These are phyloP conservation scores for Staphylotrichum tortipilum DNA, from an alignment of 495 filamentous ascomycete species.

Conservation along the genomic window DNA sequence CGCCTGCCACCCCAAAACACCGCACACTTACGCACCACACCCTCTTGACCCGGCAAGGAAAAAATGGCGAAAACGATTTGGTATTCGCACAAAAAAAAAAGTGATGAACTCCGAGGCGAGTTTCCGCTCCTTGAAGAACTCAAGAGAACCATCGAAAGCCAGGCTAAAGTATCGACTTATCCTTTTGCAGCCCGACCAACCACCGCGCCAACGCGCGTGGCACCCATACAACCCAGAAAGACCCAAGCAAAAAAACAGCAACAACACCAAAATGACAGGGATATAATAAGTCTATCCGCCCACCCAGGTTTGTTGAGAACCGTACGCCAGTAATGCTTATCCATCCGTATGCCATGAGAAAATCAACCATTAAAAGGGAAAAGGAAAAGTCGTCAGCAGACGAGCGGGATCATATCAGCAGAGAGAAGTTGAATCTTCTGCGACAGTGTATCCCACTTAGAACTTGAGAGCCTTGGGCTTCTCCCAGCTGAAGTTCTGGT, in stretches of 20 bases:
- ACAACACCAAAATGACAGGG: slow-evolving; percentile 18
- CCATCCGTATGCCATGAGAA: slow-evolving; percentile 19
- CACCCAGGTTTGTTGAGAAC: slow-evolving; percentile 36
- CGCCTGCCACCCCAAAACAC: slow-evolving; percentile 16
- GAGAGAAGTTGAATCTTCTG: slow-evolving; percentile 33
- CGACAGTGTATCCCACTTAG: slow-evolving; percentile 44
- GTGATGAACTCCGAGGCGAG: slow-evolving; percentile 19
- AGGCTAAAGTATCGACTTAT: slow-evolving; percentile 1
- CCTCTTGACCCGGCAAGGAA: slow-evolving; percentile 15
- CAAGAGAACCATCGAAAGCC: slow-evolving; percentile 6
- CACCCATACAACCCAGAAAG: slow-evolving; percentile 9
- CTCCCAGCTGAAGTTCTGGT: slow-evolving; percentile 97
- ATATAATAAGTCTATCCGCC: slow-evolving; percentile 30
- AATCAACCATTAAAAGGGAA: slow-evolving; percentile 6
- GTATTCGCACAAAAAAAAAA: slow-evolving; percentile 9
- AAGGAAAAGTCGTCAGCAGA: slow-evolving; percentile 15
- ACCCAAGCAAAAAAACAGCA: slow-evolving; percentile 1
- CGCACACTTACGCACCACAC: slow-evolving; percentile 7
- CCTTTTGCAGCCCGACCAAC: slow-evolving; percentile 5
- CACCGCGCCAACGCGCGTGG: slow-evolving; percentile 5
- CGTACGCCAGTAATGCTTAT: slow-evolving; percentile 32
- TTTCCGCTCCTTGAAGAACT: slow-evolving; percentile 6
- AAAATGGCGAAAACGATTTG: slow-evolving; percentile 18
- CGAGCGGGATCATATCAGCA: slow-evolving; percentile 23
- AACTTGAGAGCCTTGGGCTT: slow-evolving; percentile 88